Conservation (phyloP, 805 yeast genomes). For the Saturnispora hagleri region DNA sequence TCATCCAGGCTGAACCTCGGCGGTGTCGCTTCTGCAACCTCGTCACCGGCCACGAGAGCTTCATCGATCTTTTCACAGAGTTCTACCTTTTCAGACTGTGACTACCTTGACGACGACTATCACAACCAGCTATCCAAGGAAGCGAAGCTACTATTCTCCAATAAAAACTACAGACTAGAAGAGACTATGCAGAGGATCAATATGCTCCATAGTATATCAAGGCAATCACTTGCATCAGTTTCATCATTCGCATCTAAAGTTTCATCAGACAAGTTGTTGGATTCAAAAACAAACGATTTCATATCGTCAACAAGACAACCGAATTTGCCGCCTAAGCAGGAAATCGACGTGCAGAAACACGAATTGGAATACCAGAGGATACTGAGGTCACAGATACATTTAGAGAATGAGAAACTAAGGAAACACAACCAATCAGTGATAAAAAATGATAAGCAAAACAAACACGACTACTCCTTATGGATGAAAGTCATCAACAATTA, state of each 20-base stretch:
- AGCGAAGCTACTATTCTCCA: constrained; percentile 28
- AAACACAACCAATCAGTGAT: constrained; percentile 27
- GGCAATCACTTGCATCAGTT: constrained; percentile 8
- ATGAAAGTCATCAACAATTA: constrained; percentile 31
- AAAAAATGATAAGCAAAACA: constrained; percentile 26
- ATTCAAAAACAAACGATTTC: constrained; percentile 13
- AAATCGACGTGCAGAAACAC: constrained; percentile 45
- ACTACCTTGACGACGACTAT: constrained; percentile 17
- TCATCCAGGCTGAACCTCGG: constrained; percentile 1
- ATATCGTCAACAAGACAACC: constrained; percentile 50
- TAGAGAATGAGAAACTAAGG: constrained; percentile 30
- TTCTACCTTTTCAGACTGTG: constrained; percentile 23
- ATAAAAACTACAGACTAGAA: constrained; percentile 26
- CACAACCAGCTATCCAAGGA: constrained; percentile 25
- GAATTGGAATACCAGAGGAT: constrained; percentile 41
- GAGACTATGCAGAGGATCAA: constrained; percentile 31
- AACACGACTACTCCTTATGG: constrained; percentile 37
- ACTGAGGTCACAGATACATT: constrained; percentile 32
- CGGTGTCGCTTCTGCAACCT: constrained; percentile 11
- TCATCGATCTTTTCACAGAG: constrained; percentile 37
- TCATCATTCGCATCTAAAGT: constrained; percentile 4
- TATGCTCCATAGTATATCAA: constrained; percentile 19
- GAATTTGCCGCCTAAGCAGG: constrained; percentile 57
- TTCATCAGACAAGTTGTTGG: constrained; percentile 1
- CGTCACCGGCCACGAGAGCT: constrained; percentile 33